Base-by-base conservation (phyloP, 371 early-diverging fungal genomes). In the Sporodiniella umbellata region DNA sequence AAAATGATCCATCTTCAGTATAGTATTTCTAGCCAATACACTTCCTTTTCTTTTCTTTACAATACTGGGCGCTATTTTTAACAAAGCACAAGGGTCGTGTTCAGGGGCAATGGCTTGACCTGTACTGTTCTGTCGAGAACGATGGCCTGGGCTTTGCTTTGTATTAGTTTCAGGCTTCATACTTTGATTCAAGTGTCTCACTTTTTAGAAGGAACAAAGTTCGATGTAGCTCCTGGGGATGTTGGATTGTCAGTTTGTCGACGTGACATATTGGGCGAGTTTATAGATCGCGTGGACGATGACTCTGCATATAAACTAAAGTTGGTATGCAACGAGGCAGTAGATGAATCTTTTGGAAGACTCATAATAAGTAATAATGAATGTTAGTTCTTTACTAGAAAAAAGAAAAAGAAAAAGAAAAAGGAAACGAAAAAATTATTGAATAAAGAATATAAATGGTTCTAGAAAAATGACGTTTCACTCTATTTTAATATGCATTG, bases 1-100 rank as follows among this genome's bases (percentile, higher is more conserved):
- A 51, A 84, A 87, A 55, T 86, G 83, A 60, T 88, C 88, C 56
- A 70, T 64, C 58, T 88, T 88, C 35, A 88, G 59, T 24, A 88
- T 84, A 11, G 72, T 76, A 24, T 76, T 70, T 37, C 88, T 64
- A 6, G 72, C 60, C 6, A 88, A 60, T 5, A 88, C 86, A 19
- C 81, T 66, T 14, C 88, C 88, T 25, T 56, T 66, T 45, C 80
- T 48, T 7, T 66, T 67, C 25, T 67, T 66, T 7, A 77, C 72
- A 22, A 77, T 48, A 25, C 48, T 64, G 0, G 62, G 62, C 22
- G 71, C 72, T 37, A 65, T 57, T 24, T 63, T 69, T 19, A 77
- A 48, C 15, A 68, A 38, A 11, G 53, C 31, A 21, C 33, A 45
- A 1, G 67, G 67, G 38, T 68, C 64, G 30, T 40, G 14, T 24